Evolutionary conservation across 78 protist species (phyloP).

Genomic region (Cyanophora paradoxa): DNA sequence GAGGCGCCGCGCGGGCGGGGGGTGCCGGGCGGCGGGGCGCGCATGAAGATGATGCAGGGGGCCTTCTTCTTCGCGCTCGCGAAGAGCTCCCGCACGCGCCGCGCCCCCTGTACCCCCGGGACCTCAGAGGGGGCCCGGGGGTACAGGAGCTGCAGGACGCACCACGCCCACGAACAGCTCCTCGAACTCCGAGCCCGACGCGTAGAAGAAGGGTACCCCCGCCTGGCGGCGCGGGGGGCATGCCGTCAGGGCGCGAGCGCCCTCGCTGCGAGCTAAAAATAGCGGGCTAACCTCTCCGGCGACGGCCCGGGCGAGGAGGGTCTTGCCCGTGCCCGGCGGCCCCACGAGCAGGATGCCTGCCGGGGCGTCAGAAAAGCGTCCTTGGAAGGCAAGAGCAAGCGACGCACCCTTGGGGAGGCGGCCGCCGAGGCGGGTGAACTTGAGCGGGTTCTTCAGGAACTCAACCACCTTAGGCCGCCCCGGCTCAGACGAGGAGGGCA

Average conservation of each 20-base stretch:
- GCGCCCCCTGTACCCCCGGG: too few species aligned
- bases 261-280: background rate
- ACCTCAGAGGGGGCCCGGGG: too few species aligned
- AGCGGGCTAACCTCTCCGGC: background rate
- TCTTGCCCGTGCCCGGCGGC: slow-evolving; percentile 25
- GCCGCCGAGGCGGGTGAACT: slow-evolving; percentile 79
- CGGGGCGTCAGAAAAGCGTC: background rate
- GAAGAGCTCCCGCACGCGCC: slow-evolving; percentile 81
- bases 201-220: slow-evolving; percentile 76
- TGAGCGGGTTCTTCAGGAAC: slow-evolving; percentile 69
- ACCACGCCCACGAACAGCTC: slow-evolving; percentile 91
- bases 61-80: slow-evolving; percentile 53
- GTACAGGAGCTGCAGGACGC: too few species aligned
- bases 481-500: too few species aligned
- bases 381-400: background rate
- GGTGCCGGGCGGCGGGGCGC: too few species aligned
- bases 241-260: background rate
- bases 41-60: slow-evolving; percentile 88
- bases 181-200: slow-evolving; percentile 72
- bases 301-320: slow-evolving; percentile 1
- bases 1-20: too few species aligned
- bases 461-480: slow-evolving; percentile 71
- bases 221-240: background rate
- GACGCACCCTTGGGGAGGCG: slow-evolving; percentile 68
- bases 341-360: slow-evolving; percentile 12